phyloP scores from a whole-genome alignment of 306 rosid species.

The Castanea sativa region DNA sequence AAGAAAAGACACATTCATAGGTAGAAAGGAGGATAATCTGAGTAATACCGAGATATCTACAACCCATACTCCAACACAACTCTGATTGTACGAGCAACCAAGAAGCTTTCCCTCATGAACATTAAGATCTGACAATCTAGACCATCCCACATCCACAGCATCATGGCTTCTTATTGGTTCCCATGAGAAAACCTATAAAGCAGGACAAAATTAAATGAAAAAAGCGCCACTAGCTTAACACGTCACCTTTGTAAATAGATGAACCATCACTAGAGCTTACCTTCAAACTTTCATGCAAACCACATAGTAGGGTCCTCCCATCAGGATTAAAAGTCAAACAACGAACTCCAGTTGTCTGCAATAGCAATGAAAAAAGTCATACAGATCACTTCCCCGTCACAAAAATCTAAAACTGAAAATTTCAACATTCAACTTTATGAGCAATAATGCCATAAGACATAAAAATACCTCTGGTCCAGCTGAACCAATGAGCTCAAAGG shows the following conservation, averaged over 20 bases:
- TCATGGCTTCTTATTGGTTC: conserved; percentile 95
- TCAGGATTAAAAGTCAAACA: conserved; percentile 89
- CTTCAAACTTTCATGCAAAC: conserved; percentile 97
- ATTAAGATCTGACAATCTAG: conserved; percentile 90
- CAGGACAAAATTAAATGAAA: conserved; percentile 11
- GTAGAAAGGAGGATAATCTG: conserved; percentile 7
- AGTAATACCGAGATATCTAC: conserved; percentile 88
- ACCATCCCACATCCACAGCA: conserved; percentile 95
- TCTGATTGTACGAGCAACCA: conserved; percentile 97
- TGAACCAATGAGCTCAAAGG: conserved; percentile 99
- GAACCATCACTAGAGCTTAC: conserved; percentile 40
- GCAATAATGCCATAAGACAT: conserved; percentile 19
- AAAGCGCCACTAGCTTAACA: conserved; percentile 20
- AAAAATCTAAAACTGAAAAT: neutral
- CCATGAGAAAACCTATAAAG: conserved; percentile 85
- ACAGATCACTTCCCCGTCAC: neutral
- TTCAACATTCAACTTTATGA: conserved; percentile 12
- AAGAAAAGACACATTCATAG: neutral
- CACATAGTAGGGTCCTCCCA: conserved; percentile 95
- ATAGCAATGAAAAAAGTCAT: conserved; percentile 13
- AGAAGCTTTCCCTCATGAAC: conserved; percentile 99
- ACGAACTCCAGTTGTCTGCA: conserved; percentile 93
- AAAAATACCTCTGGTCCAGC: conserved; percentile 91
- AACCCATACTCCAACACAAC: conserved; percentile 99
- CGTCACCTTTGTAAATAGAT: conserved; percentile 4